A percentile compares a stretch with the other conserved stretches of the same genome.
These are phyloP conservation scores for Leccinellum luteum DNA, from an alignment of 768 basidiomycete genomes.

Conservation along the genomic window DNA sequence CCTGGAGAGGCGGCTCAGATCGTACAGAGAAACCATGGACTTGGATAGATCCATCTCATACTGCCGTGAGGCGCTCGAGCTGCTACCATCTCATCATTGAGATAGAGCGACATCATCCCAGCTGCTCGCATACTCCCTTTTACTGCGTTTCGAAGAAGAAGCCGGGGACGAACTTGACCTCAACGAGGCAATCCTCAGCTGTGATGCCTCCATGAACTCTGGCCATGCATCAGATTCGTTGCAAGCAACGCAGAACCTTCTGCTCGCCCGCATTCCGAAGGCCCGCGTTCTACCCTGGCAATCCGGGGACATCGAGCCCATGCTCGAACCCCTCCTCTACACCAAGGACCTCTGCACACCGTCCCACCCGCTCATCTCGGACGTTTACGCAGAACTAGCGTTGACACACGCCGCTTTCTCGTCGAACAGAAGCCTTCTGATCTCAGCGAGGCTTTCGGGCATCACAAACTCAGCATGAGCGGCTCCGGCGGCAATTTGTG, in stretches of 20 bases:
- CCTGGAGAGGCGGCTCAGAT: slow-evolving; percentile 12
- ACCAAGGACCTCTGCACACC: slow-evolving; percentile 23
- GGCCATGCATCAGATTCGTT: slow-evolving; percentile 5
- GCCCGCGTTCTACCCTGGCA: slow-evolving; percentile 24
- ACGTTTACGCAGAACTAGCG: slow-evolving; percentile 24
- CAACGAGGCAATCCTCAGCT: slow-evolving; percentile 22
- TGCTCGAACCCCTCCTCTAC: slow-evolving; percentile 23
- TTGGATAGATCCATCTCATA: slow-evolving; percentile 28
- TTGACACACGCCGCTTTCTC: slow-evolving; percentile 22
- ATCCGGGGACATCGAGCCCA: slow-evolving; percentile 21
- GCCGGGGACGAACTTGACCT: slow-evolving; percentile 27
- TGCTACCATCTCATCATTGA: slow-evolving; percentile 11
- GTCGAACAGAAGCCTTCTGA: slow-evolving; percentile 14
- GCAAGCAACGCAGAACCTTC: slow-evolving; percentile 15
- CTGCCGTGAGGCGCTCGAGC: slow-evolving; percentile 22
- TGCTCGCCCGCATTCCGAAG: slow-evolving; percentile 20
- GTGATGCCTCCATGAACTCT: slow-evolving; percentile 8
- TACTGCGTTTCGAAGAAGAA: slow-evolving; percentile 26
- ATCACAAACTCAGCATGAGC: slow-evolving; percentile 21
- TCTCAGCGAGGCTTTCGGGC: slow-evolving; percentile 23
- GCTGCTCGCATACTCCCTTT: slow-evolving; percentile 19
- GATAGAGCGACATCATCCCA: slow-evolving; percentile 14
- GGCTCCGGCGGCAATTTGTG: slow-evolving; percentile 11
- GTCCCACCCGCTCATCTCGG: slow-evolving; percentile 16
- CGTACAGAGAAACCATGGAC: slow-evolving; percentile 17